Conservation (phyloP, 176 grass and related monocot species). For the Eremochloa ophiuroides region DNA sequence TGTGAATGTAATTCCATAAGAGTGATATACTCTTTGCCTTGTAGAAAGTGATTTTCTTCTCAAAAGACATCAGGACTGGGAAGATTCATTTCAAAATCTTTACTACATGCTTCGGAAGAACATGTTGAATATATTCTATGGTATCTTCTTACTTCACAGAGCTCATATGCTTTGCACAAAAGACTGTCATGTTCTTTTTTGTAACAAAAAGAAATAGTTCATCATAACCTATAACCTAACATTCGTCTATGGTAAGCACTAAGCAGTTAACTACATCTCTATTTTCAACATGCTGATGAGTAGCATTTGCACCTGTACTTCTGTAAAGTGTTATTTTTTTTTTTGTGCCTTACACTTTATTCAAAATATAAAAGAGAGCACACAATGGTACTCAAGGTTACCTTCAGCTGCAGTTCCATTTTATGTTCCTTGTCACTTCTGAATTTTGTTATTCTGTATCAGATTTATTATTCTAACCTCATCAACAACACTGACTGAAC, state of each 20-base stretch:
- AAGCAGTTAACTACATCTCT: background rate
- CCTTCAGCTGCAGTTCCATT: background rate
- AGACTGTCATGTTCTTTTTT: background rate
- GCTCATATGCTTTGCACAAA: background rate
- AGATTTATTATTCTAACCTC: constrained; percentile 16
- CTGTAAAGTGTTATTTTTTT: background rate
- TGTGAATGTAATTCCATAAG: background rate
- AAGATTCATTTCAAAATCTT: constrained; percentile 80
- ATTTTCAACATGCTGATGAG: background rate
- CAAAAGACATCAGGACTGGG: constrained; percentile 78
- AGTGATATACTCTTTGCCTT: constrained; percentile 11
- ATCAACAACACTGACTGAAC: constrained; percentile 8
- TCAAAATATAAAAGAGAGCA: background rate
- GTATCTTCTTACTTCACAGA: constrained; percentile 35
- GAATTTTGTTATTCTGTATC: background rate
- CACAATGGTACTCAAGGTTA: background rate
- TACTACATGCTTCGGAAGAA: constrained; percentile 92
- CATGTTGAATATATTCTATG: constrained; percentile 83
- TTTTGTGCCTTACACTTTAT: background rate
- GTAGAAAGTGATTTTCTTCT: constrained; percentile 69
- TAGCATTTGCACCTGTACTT: background rate
- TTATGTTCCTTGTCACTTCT: background rate
- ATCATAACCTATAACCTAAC: background rate
- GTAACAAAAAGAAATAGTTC: background rate
- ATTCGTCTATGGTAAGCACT: background rate